Evolutionary conservation across 257 asterid genomes (phyloP), one percentile per base, ranked within the genome.

Genomic region (Ehretia macrophylla): DNA sequence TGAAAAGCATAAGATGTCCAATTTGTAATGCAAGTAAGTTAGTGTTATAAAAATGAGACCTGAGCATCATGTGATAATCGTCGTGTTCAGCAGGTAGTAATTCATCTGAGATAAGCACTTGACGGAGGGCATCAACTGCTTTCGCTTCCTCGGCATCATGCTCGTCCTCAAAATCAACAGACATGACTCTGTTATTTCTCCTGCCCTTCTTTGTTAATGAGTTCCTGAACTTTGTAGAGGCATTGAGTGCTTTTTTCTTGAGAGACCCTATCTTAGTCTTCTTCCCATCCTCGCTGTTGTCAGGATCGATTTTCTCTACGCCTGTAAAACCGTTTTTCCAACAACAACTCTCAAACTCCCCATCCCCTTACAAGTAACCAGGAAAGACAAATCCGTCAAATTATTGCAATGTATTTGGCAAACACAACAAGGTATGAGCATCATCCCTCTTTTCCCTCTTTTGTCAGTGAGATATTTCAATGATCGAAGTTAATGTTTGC

Each of bases 101-200:
- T 65, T 93, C 99, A 32, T 93, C 96, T 12, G 89, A 81, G 75
- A 93, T 89, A 14, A 93, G 96, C 4, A 80, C 85, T 81, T 93
- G 97, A 19, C 99, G 96, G 23, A 93, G 84, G 23, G 86, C 91
- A 60, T 93, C 99, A 10, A 93, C 96, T 0, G 87, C 92, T 75
- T 86, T 71, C 13, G 82, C 50, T 71, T 93, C 99, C 80, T 86
- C 99, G 0, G 97, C 92, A 14, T 86, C 97, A 18, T 83, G 95
- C 80, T 80, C 96, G 66, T 93, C 97, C 39, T 86, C 97, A 16
- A 70, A 59, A 6, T 82, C 84, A 52, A 89, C 82, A n/a, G 96
- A 83, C 89, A 85, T 85, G 45, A 89, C 90, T 77, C 79, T 77
- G 84, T 95, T 87, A 79, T 77, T 85, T 58, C 87, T 71, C 60